Conservation (phyloP, 768 basidiomycete genomes). For the Russula olivacea region DNA sequence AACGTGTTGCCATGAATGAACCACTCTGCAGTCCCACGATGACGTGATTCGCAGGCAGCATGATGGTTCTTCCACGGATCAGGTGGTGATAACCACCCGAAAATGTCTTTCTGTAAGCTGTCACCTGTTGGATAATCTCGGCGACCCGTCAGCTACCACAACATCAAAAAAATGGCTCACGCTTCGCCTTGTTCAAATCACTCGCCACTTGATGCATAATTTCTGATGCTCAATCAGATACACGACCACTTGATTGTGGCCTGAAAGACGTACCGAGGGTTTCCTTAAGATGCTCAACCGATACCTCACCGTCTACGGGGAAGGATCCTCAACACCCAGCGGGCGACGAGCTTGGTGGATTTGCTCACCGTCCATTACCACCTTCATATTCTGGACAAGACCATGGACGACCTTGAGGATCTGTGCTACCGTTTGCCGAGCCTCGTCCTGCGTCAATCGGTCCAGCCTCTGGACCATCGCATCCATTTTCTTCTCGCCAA, state of each 20-base stretch:
- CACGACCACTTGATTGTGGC: not conserved
- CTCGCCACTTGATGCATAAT: not conserved
- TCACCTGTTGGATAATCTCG: not conserved
- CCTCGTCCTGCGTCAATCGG: not conserved
- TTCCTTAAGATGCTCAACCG: not conserved
- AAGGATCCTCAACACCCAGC: not conserved
- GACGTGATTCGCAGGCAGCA: not conserved
- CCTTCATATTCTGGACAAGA: not conserved
- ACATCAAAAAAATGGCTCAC: not conserved
- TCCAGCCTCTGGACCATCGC: not conserved
- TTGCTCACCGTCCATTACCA: not conserved
- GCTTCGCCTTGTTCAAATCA: not conserved
- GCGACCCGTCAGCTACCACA: not conserved
- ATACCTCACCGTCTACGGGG: not conserved
- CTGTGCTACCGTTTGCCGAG: not conserved
- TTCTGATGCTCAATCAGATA: not conserved
- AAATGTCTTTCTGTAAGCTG: not conserved
- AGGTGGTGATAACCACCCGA: not conserved
- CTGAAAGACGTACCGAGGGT: not conserved
- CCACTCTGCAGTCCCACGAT: not conserved
- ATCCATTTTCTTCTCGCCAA: not conserved
- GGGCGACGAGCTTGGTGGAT: not conserved
- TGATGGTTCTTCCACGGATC: not conserved
- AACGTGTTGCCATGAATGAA: not conserved
- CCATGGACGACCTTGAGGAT: not conserved